Base-by-base conservation (phyloP, 305 asterid genomes). In the Fraxinus greggii region DNA sequence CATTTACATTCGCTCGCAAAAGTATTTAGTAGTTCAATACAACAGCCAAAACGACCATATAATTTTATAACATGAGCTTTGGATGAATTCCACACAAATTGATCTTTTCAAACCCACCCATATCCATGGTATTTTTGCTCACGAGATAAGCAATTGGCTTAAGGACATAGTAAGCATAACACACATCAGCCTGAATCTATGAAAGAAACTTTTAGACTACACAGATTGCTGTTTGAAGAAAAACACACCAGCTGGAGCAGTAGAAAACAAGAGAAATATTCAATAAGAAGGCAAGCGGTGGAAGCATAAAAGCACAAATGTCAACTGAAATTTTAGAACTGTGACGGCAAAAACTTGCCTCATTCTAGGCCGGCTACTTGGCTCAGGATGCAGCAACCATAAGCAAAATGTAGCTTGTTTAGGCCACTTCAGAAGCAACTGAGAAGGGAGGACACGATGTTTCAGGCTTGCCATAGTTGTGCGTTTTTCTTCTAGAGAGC, bases 351-450 rank as follows among this genome's bases (percentile, higher is more conserved):
- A 77, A 78, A 45, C 90, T 83, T 87, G 92, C 99, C 90, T 89
- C 91, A 91, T 87, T 84, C 89, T 91, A 28, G 99, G 99, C 65
- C 99, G 92, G 87, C 91, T 89, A 78, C 84, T 87, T 0, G 98
- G 95, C 42, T 94, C 98, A 7, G 99, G 99, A 79, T 97, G 99
- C 84, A 97, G 87, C 89, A 97, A 85, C 98, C 98, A 91, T 75
- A 97, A 84, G 92, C 98, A 94, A 94, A 93, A 96, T 5, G 98
- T 91, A 82, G 98, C 99, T 91, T 93, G 97, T 88, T 93, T 94
- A 40, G 99, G 97, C 97, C 98, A 93, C 89, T 92, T 96, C 61
- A 93, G 91, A 79, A 96, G 98, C 89, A 94, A 89, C 85, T 91
- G 97, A 3, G 98, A 98, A 75, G 99, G 98, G 73, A 96, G 95